Percentiles rank a stretch among this genome's conserved stretches.
Evolutionary conservation across 2,329 filamentous ascomycete species (phyloP).

Genomic region (Aspergillus thermomutatus): DNA sequence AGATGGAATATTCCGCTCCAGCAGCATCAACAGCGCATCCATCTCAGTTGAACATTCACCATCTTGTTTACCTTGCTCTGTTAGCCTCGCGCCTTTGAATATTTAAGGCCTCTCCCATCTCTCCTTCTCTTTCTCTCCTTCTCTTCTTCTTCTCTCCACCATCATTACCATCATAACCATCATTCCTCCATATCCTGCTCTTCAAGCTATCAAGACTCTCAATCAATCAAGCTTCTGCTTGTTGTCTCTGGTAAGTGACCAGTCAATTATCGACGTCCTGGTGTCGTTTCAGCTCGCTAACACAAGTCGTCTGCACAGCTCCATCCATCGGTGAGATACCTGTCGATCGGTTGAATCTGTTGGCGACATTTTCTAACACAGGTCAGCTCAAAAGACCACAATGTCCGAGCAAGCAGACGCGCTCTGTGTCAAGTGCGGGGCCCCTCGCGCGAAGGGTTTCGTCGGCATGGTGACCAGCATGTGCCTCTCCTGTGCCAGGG

Average conservation of each 20-base stretch:
- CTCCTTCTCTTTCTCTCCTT: background rate
- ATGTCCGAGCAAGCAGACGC: background rate
- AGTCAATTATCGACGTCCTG: background rate
- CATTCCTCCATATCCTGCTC: background rate
- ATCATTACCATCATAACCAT: background rate
- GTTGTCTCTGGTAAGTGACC: background rate
- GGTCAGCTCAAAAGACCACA: background rate
- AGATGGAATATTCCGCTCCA: background rate
- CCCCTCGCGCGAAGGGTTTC: background rate
- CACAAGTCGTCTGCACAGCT: background rate
- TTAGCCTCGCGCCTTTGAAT: background rate
- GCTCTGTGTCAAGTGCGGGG: constrained; percentile 1
- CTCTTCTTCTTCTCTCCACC: background rate
- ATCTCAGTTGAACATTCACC: background rate
- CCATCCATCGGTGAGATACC: background rate
- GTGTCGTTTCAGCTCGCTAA: background rate
- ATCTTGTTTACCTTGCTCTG: background rate
- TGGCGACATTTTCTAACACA: background rate
- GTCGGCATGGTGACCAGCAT: background rate
- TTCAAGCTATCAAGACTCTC: background rate
- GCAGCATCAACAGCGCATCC: background rate
- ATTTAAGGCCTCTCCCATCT: background rate
- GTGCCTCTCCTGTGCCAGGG: background rate
- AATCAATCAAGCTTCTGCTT: background rate
- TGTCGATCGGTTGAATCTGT: background rate